These are phyloP conservation scores for Piper betle DNA, from an alignment of 164 flowering plant species.

Conservation along the genomic window DNA sequence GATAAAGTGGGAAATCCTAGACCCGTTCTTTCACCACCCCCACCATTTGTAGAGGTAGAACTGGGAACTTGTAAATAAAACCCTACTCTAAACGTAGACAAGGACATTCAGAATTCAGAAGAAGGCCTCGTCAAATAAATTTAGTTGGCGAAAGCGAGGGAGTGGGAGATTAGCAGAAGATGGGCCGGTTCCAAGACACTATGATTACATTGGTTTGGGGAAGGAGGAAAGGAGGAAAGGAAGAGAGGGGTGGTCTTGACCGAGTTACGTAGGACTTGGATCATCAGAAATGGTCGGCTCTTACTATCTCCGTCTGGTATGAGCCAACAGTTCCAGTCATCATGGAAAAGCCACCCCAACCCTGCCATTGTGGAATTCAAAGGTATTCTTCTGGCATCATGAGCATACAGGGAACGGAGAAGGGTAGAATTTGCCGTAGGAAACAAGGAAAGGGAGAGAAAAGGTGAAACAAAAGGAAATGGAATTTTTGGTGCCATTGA, in stretches of 20 bases:
- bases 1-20: no score
- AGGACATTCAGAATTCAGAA: not conserved
- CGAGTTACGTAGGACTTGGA: constrained; percentile 26
- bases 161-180: constrained; percentile 32
- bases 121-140: constrained; percentile 2
- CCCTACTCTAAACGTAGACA: not conserved
- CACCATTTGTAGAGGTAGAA: no score
- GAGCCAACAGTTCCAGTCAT: constrained; percentile 1
- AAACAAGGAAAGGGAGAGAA: constrained; percentile 45
- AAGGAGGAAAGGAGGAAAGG: constrained; percentile 68
- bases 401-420: not conserved
- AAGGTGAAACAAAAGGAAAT: constrained; percentile 7
- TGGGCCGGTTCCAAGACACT: constrained; percentile 99
- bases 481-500: constrained; percentile 1
- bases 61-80: no score
- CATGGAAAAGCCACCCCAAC: not conserved
- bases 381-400: not conserved
- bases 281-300: constrained; percentile 58
- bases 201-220: constrained; percentile 81
- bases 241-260: constrained; percentile 46
- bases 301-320: constrained; percentile 25
- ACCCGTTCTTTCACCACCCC: no score
- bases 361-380: not conserved
- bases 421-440: constrained; percentile 61
- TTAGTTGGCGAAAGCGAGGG: constrained; percentile 23